Conservation (phyloP, 2,329 filamentous ascomycete species). For the Chaetomiaceae sp. region DNA sequence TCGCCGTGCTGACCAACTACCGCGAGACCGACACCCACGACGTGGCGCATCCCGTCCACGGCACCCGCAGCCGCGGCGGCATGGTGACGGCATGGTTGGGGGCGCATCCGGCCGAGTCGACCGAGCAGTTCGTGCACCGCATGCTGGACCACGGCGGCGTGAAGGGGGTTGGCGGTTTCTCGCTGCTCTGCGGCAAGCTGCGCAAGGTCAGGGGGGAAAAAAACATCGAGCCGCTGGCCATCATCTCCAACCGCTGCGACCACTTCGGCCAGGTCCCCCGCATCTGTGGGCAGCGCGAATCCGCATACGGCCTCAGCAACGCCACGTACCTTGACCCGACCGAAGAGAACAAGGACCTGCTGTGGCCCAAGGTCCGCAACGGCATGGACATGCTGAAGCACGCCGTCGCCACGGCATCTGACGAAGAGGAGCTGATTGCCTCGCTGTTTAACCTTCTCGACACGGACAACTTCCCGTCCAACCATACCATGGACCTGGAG, state of each 20-base stretch:
- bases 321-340: slow-evolving; percentile 49
- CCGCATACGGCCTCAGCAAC: slow-evolving; percentile 59
- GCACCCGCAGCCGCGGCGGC: slow-evolving; percentile 53
- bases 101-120: slow-evolving; percentile 42
- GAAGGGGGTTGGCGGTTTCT: slow-evolving; percentile 61
- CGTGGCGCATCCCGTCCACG: slow-evolving; percentile 48
- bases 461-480: slow-evolving; percentile 49
- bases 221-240: slow-evolving; percentile 47
- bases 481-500: slow-evolving; percentile 43
- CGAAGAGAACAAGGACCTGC: slow-evolving; percentile 21
- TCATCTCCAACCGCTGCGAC: slow-evolving; percentile 58
- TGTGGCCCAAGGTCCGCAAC: slow-evolving; percentile 57
- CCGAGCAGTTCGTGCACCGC: slow-evolving; percentile 46
- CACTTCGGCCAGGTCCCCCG: slow-evolving; percentile 52
- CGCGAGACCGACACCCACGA: slow-evolving; percentile 50
- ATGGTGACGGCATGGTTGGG: slow-evolving; percentile 62
- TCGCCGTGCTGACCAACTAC: slow-evolving; percentile 64
- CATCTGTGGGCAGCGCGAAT: slow-evolving; percentile 47
- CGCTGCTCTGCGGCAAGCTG: slow-evolving; percentile 60
- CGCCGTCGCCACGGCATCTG: slow-evolving; percentile 39
- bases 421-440: slow-evolving; percentile 47
- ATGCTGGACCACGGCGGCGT: slow-evolving; percentile 50
- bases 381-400: slow-evolving; percentile 45
- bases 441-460: slow-evolving; percentile 52
- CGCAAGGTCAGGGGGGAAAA: slow-evolving; percentile 25